Evolutionary conservation across 305 asterid species (phyloP).

Genomic region (Fraxinus nigra): DNA sequence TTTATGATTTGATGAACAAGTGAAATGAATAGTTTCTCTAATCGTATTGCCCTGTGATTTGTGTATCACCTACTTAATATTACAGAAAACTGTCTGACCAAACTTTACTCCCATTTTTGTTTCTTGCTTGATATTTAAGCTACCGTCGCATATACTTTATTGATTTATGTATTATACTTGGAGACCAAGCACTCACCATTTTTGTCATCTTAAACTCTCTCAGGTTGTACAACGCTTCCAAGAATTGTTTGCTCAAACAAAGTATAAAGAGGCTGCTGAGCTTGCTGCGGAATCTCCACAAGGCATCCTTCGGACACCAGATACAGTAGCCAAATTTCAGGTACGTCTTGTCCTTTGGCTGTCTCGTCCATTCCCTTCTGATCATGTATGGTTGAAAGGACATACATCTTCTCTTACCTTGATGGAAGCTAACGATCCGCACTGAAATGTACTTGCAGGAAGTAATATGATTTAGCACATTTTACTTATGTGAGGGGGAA

Average conservation of each 20-base stretch:
- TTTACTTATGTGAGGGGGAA: neutral
- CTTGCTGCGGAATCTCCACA: constrained; percentile 99
- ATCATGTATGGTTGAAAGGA: constrained; percentile 2
- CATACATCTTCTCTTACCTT: neutral
- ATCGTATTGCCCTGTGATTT: neutral
- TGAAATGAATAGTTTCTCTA: neutral
- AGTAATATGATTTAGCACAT: constrained; percentile 17
- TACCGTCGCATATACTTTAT: neutral
- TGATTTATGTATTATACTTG: neutral
- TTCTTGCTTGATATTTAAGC: neutral
- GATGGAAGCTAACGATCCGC: neutral
- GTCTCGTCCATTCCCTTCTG: constrained; percentile 6
- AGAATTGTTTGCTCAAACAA: constrained; percentile 97
- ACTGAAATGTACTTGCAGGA: neutral
- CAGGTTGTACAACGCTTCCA: constrained; percentile 99
- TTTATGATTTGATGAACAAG: constrained; percentile 6
- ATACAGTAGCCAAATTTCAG: constrained; percentile 98
- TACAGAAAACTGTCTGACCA: neutral
- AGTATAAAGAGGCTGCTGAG: constrained; percentile 99
- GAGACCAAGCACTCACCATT: neutral
- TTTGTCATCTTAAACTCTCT: constrained; percentile 15
- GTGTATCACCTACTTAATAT: neutral
- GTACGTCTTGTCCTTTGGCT: constrained; percentile 30
- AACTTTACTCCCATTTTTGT: neutral
- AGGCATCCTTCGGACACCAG: constrained; percentile 96